phyloP scores from a whole-genome alignment of 2,329 filamentous ascomycete species.

The Ceratocystis destructans region DNA sequence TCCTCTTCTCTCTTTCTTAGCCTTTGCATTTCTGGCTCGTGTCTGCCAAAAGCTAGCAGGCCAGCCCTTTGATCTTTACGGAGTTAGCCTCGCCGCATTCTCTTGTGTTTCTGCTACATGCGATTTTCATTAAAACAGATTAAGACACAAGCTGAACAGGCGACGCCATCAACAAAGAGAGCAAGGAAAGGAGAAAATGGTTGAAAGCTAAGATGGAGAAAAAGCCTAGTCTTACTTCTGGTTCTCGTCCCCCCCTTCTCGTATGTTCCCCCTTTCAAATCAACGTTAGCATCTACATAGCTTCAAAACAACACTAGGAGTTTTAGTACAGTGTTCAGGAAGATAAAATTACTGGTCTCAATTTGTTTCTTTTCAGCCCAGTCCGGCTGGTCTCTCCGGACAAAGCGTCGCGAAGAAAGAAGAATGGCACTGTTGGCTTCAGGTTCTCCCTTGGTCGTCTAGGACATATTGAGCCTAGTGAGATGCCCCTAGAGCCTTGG shows the following conservation, averaged over 20 bases:
- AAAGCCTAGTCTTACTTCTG: neutral
- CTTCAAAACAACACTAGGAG: neutral
- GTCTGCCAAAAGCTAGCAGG: neutral
- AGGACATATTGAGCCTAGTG: neutral
- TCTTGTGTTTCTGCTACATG: neutral
- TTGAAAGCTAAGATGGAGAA: neutral
- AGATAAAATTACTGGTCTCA: neutral
- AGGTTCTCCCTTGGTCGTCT: neutral
- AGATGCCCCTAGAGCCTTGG: neutral
- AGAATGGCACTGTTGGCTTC: neutral
- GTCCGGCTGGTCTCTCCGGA: neutral
- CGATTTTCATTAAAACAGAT: neutral
- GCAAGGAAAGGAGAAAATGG: neutral
- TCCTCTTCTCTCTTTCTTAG: neutral
- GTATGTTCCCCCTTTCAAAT: neutral
- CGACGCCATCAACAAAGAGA: neutral
- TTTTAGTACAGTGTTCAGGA: neutral
- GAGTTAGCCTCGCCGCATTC: neutral
- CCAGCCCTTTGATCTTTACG: neutral
- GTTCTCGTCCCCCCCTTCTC: neutral
- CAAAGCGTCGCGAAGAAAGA: neutral
- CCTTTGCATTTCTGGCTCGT: neutral
- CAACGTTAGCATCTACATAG: neutral
- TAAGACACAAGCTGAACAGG: neutral
- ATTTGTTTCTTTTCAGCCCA: neutral